These are phyloP conservation scores for Endotrypanum monterogeii DNA, from an alignment of 208 protist genomes.

Conservation along the genomic window DNA sequence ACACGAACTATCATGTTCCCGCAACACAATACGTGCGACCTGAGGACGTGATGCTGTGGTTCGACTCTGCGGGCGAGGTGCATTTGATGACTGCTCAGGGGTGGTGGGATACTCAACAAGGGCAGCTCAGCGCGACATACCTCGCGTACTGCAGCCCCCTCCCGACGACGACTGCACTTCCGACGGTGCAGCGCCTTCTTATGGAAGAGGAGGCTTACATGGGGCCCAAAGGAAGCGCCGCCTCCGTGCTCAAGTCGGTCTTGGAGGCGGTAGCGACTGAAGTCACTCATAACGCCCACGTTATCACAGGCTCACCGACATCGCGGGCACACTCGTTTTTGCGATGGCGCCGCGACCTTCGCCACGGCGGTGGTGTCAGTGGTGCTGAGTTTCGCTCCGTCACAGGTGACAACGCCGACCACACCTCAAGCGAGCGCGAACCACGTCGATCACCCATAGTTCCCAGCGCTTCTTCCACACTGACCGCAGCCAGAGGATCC, in stretches of 20 bases:
- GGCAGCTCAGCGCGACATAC: conserved; percentile 4
- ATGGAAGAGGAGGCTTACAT: conserved; percentile 28
- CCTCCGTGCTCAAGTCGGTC: conserved; percentile 19
- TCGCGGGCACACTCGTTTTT: conserved; percentile 21
- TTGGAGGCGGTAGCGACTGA: conserved; percentile 28
- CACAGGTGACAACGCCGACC: neutral
- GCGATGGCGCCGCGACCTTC: conserved; percentile 24
- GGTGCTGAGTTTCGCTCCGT: neutral
- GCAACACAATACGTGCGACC: conserved; percentile 31
- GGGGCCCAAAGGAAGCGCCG: conserved; percentile 25
- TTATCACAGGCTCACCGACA: conserved; percentile 14
- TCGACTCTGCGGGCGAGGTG: conserved; percentile 18
- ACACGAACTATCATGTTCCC: conserved; percentile 4
- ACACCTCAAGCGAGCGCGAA: neutral
- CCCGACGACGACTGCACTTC: conserved; percentile 43
- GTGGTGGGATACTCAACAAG: conserved; percentile 22
- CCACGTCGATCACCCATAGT: neutral
- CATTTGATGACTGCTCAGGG: conserved; percentile 14
- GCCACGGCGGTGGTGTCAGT: neutral
- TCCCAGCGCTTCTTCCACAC: neutral
- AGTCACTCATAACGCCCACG: conserved; percentile 17
- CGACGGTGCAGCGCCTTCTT: conserved; percentile 40
- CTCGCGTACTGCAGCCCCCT: conserved; percentile 31
- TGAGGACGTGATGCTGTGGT: conserved; percentile 30
- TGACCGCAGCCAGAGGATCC: neutral